These are phyloP conservation scores for Solanum dulcamara DNA, from an alignment of 257 asterid genomes.

Conservation along the genomic window DNA sequence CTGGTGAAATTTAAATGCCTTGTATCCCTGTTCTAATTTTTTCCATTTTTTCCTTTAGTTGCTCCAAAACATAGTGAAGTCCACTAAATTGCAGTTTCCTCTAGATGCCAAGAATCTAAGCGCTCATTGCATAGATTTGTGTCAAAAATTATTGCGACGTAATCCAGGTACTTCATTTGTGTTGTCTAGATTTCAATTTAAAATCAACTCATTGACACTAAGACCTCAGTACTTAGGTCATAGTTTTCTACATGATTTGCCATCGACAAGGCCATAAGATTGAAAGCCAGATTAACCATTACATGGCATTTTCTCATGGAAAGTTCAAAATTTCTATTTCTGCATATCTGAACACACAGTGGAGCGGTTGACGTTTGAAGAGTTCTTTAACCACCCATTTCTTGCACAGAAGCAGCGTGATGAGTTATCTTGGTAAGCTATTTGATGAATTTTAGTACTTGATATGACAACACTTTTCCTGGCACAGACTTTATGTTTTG, in stretches of 20 bases:
- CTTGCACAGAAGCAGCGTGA: constrained; percentile 48
- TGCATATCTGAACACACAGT: constrained; percentile 25
- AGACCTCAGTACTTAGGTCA: not conserved
- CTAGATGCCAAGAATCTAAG: constrained; percentile 48
- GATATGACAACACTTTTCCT: not conserved
- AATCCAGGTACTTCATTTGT: constrained; percentile 49
- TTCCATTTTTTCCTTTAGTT: constrained; percentile 34
- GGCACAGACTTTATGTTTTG: not conserved
- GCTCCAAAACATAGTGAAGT: constrained; percentile 71
- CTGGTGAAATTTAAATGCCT: not conserved
- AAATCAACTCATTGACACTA: not conserved
- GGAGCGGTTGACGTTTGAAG: constrained; percentile 85
- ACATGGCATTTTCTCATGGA: not conserved
- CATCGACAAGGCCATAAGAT: not conserved
- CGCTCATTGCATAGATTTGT: constrained; percentile 62
- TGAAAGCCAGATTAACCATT: not conserved
- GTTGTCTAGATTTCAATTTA: not conserved
- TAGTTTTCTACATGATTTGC: not conserved
- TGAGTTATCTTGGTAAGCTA: constrained; percentile 37
- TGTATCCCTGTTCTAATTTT: not conserved
- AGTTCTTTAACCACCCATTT: constrained; percentile 82
- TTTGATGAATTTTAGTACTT: constrained; percentile 6
- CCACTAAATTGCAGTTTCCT: constrained; percentile 73
- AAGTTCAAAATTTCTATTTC: not conserved
- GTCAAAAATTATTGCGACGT: constrained; percentile 59